A percentile compares a stretch with the other conserved stretches of the same genome.
phyloP scores from a whole-genome alignment of 2,329 filamentous ascomycete species.

The Fusarium coicis region DNA sequence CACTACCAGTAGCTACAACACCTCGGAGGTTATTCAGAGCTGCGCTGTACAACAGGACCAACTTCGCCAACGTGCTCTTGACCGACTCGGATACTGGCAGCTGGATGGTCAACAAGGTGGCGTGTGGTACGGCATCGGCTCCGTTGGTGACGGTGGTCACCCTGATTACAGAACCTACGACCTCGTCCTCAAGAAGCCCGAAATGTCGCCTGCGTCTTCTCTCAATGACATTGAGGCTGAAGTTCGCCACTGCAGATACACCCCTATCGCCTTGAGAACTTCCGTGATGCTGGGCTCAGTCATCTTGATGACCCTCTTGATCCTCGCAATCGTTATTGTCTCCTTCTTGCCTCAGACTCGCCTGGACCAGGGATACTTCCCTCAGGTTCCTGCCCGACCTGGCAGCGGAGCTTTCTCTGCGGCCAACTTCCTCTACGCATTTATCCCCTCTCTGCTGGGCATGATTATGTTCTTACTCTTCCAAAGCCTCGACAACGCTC shows the following conservation, averaged over 20 bases:
- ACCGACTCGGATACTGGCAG: slow-evolving; percentile 89
- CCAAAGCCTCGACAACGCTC: slow-evolving; percentile 71
- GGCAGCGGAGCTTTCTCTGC: slow-evolving; percentile 77
- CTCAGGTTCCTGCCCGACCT: slow-evolving; percentile 71
- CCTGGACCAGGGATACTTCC: slow-evolving; percentile 76
- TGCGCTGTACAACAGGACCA: slow-evolving; percentile 64
- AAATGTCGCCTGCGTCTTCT: slow-evolving; percentile 46
- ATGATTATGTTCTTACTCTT: slow-evolving; percentile 74
- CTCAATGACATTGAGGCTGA: slow-evolving; percentile 44
- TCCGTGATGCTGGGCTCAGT: slow-evolving; percentile 73
- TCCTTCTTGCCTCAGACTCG: slow-evolving; percentile 79
- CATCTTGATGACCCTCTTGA: slow-evolving; percentile 67
- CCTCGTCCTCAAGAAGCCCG: slow-evolving; percentile 44
- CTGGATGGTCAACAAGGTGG: slow-evolving; percentile 71
- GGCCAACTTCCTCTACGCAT: slow-evolving; percentile 88
- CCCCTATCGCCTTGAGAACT: slow-evolving; percentile 81
- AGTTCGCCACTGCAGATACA: slow-evolving; percentile 65
- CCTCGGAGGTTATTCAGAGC: slow-evolving; percentile 67
- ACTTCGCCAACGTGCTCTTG: slow-evolving; percentile 66
- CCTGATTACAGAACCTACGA: slow-evolving; percentile 38
- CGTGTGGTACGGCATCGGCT: slow-evolving; percentile 82
- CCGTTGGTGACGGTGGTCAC: slow-evolving; percentile 50
- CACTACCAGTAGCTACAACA: slow-evolving; percentile 76
- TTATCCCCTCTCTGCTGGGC: slow-evolving; percentile 75
- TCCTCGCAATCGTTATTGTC: slow-evolving; percentile 78